Percentiles rank a stretch among this genome's conserved stretches.
Evolutionary conservation across 2,329 filamentous ascomycete genomes (phyloP).

Genomic region (Scleromitrula shiraiana): DNA sequence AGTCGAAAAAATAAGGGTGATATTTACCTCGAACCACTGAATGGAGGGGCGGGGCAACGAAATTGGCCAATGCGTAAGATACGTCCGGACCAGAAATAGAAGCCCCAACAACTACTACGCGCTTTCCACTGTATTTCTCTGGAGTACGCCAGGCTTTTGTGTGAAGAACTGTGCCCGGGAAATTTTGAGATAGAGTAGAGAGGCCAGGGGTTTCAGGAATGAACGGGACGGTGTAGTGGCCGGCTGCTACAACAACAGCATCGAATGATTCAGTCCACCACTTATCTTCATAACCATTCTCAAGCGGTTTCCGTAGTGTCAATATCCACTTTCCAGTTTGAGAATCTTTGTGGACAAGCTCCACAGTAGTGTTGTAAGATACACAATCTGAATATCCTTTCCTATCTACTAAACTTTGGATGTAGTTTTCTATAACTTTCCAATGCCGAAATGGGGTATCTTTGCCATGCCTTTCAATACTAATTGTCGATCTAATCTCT

Average conservation of each 20-base stretch:
- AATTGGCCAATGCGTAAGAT: slow-evolving; percentile 42
- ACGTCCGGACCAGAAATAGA: slow-evolving; percentile 59
- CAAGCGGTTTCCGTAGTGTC: slow-evolving; percentile 38
- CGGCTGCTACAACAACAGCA: slow-evolving; percentile 57
- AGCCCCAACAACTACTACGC: slow-evolving; percentile 52
- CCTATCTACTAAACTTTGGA: slow-evolving; percentile 43
- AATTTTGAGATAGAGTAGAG: slow-evolving; percentile 44
- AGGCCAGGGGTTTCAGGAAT: slow-evolving; percentile 55
- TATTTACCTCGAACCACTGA: slow-evolving; percentile 46
- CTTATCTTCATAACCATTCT: slow-evolving; percentile 37
- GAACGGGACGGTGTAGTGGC: slow-evolving; percentile 59
- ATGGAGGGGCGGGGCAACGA: slow-evolving; percentile 40
- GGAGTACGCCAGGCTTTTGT: slow-evolving; percentile 67
- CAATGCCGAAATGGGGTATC: slow-evolving; percentile 57
- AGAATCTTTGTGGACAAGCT: slow-evolving; percentile 44
- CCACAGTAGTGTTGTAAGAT: slow-evolving; percentile 52
- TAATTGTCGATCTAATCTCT: slow-evolving; percentile 32
- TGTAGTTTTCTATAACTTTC: slow-evolving; percentile 46
- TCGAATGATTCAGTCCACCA: slow-evolving; percentile 61
- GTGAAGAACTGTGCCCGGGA: slow-evolving; percentile 49
- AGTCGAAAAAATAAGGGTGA: slow-evolving; percentile 49
- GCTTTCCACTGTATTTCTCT: slow-evolving; percentile 46
- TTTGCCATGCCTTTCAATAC: slow-evolving; percentile 42
- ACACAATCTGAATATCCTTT: slow-evolving; percentile 46
- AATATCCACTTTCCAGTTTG: slow-evolving; percentile 42